These are phyloP conservation scores for Boletus rubroflammeus DNA, from an alignment of 768 basidiomycete genomes.

Conservation along the genomic window DNA sequence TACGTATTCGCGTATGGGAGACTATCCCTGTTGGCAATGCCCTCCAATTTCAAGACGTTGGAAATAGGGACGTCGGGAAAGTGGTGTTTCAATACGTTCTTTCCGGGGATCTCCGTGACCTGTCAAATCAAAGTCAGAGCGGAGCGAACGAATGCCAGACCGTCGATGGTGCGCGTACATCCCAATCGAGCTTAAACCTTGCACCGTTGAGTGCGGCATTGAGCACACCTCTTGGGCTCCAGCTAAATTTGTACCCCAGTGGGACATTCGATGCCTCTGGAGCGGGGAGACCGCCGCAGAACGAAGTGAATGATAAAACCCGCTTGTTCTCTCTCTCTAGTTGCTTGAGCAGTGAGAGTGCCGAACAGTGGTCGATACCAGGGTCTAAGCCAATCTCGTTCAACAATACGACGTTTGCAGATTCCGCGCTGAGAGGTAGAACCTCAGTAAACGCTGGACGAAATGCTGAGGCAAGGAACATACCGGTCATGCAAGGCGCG, in stretches of 20 bases:
- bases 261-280: slow-evolving; percentile 60
- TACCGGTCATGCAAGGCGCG: slow-evolving; percentile 56
- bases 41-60: slow-evolving; percentile 65
- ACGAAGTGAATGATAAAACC: slow-evolving; percentile 75
- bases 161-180: slow-evolving; percentile 39
- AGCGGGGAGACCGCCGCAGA: slow-evolving; percentile 90
- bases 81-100: slow-evolving; percentile 49
- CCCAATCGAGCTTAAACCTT: slow-evolving; percentile 51
- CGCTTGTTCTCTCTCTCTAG: slow-evolving; percentile 49
- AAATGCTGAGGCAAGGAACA: slow-evolving; percentile 13
- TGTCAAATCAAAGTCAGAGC: slow-evolving; percentile 20
- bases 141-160: neutral
- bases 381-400: slow-evolving; percentile 92
- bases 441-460: neutral
- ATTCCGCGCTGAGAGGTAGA: slow-evolving; percentile 46
- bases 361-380: slow-evolving; percentile 87
- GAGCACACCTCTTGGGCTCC: slow-evolving; percentile 87
- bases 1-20: slow-evolving; percentile 68
- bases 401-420: slow-evolving; percentile 66
- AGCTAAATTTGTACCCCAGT: slow-evolving; percentile 89
- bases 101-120: slow-evolving; percentile 48
- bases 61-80: slow-evolving; percentile 71
- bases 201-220: slow-evolving; percentile 76
- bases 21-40: slow-evolving; percentile 83
- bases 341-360: slow-evolving; percentile 61